phyloP scores from a whole-genome alignment of 805 yeast genomes.

The Kregervanrija pseudodelftensis region DNA sequence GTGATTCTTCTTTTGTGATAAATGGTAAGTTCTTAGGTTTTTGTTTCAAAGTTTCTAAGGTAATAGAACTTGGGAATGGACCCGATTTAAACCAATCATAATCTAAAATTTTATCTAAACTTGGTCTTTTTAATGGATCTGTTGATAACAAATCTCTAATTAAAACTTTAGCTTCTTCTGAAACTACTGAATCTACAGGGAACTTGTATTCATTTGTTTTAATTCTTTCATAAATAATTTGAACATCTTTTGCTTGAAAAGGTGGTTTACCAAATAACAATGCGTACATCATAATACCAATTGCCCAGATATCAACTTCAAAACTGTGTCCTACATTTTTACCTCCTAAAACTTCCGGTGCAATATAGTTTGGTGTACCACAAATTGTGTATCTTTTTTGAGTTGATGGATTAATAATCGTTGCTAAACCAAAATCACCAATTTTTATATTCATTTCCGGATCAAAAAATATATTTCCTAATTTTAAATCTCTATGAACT shows the following conservation, averaged over 20 bases:
- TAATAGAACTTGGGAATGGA: slow-evolving; percentile 67
- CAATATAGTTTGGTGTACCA: slow-evolving; percentile 98
- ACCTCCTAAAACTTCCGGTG: slow-evolving; percentile 94
- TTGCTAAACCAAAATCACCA: slow-evolving; percentile 98
- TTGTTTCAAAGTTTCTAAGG: slow-evolving; percentile 53
- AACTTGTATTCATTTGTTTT: slow-evolving; percentile 73
- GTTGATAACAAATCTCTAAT: slow-evolving; percentile 68
- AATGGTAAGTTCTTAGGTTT: slow-evolving; percentile 52
- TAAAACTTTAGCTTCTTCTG: slow-evolving; percentile 65
- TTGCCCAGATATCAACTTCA: slow-evolving; percentile 96
- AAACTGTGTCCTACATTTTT: slow-evolving; percentile 84
- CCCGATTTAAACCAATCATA: slow-evolving; percentile 81
- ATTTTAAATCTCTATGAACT: slow-evolving; percentile 90
- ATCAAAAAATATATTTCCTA: slow-evolving; percentile 94
- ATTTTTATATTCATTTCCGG: slow-evolving; percentile 89
- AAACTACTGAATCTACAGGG: slow-evolving; percentile 53
- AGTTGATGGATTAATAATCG: slow-evolving; percentile 60
- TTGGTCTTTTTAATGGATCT: slow-evolving; percentile 77
- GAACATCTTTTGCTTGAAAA: slow-evolving; percentile 92
- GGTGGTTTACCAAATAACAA: slow-evolving; percentile 93
- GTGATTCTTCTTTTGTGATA: slow-evolving; percentile 54
- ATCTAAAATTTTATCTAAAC: slow-evolving; percentile 67
- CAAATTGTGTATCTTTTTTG: slow-evolving; percentile 90
- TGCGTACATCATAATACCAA: slow-evolving; percentile 95
- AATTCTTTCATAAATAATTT: slow-evolving; percentile 86